These are phyloP conservation scores for Colletotrichum lupini DNA, from an alignment of 2,329 filamentous ascomycete genomes.

Conservation along the genomic window DNA sequence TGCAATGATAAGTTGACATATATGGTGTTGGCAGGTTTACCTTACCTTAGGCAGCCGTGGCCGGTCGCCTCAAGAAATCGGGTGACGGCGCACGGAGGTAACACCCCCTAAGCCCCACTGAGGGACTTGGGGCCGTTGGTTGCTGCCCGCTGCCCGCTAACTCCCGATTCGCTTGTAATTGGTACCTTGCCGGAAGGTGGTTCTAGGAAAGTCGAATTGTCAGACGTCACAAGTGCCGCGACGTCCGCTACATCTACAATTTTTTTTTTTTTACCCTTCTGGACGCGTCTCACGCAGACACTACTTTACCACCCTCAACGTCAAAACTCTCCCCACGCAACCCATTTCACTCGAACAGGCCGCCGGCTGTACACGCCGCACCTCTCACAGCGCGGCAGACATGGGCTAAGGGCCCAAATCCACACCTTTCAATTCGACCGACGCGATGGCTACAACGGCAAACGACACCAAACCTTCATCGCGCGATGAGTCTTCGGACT, in stretches of 20 bases:
- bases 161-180: not conserved
- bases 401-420: constrained; percentile 15
- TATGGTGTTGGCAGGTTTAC: not conserved
- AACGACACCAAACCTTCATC: constrained; percentile 18
- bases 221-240: constrained; percentile 28
- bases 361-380: not conserved
- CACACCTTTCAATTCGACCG: constrained; percentile 4
- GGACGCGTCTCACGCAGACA: constrained; percentile 19
- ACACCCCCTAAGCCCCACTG: not conserved
- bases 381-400: constrained; percentile 6
- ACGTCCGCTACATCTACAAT: constrained; percentile 22
- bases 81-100: not conserved
- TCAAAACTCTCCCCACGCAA: not conserved
- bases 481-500: constrained; percentile 36
- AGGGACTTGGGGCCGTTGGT: not conserved
- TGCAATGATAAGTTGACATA: too few species aligned
- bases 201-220: not conserved
- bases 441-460: constrained; percentile 32
- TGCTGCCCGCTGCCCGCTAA: constrained; percentile 1
- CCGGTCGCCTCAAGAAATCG: too few species aligned
- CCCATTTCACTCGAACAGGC: not conserved
- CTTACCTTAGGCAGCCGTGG: too few species aligned
- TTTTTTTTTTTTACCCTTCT: constrained; percentile 1
- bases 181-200: constrained; percentile 4
- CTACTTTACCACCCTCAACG: not conserved